Base-by-base conservation (phyloP, 139 green algal genomes). In the Micromonas pusilla region DNA sequence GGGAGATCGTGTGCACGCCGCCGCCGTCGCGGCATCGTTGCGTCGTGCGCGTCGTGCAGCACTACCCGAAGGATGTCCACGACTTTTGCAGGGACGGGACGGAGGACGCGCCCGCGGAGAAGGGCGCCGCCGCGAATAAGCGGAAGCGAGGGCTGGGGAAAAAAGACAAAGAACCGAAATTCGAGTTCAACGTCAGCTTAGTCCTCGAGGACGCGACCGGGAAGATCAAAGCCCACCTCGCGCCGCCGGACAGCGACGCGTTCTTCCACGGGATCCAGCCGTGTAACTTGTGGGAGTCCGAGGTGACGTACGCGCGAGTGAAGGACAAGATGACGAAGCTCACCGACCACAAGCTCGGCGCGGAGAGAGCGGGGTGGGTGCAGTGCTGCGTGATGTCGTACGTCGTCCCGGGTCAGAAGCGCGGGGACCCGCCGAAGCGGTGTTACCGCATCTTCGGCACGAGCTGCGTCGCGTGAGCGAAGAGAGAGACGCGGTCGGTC, bases 361-460 rank as follows among this genome's bases (percentile, higher is more conserved):
- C 21, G 28, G 20, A 13, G 30, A 36, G 34, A 62, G 68, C 23
- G 2, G 25, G 23, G 26, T 75, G 68, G 68, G 53, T 75, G 13
- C 26, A 75, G 30, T 38, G 60, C 20, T 75, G 68, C 36, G 68
- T 75, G 3, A 60, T 60, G 38, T 39, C 52, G 37, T 75, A 75
- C 68, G 33, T 72, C 30, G 65, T 67, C 25, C 60, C 25, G 4
- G 60, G 32, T n/a, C n/a, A n/a, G n/a, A n/a, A n/a, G n/a, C n/a
- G n/a, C 60, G 60, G 13, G 4, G 4, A 67, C 4, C 13, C 60
- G 25, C 25, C 60, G 4, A 67, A n/a, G 19, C 60, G 60, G 4
- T 16, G 13, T 16, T 67, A 34, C 19, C 60, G 32, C 4, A n/a
- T 67, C 20, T 67, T 67, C 60, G 60, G 60, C 19, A 67, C 60